phyloP scores from a whole-genome alignment of 768 basidiomycete species.

The Russula vinacea region DNA sequence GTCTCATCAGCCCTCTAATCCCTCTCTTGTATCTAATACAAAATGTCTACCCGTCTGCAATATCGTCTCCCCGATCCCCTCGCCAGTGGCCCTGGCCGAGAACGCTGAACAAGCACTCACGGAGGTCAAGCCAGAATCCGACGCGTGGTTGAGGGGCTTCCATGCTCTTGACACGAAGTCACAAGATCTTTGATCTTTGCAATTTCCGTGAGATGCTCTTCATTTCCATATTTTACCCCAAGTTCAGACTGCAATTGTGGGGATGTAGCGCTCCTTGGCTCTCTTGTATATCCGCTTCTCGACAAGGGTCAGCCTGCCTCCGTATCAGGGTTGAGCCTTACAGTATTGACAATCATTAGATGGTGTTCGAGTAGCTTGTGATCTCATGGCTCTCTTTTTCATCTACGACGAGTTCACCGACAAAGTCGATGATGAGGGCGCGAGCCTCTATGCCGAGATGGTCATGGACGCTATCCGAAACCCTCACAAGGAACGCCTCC shows the following conservation, averaged over 20 bases:
- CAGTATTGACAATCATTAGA: not conserved
- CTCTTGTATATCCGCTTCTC: conserved; percentile 8
- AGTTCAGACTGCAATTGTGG: not conserved
- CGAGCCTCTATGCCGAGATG: conserved; percentile 12
- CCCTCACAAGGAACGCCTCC: conserved; percentile 3
- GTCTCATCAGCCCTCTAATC: not conserved
- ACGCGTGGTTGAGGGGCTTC: conserved; percentile 41
- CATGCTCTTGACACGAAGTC: conserved; percentile 39
- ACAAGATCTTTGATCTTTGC: conserved; percentile 43
- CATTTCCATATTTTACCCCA: not conserved
- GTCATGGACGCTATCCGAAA: conserved; percentile 15
- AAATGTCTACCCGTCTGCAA: conserved; percentile 14
- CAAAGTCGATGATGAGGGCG: conserved; percentile 12
- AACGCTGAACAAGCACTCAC: conserved; percentile 39
- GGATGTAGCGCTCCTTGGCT: conserved; percentile 12
- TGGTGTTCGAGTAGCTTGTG: conserved; percentile 13
- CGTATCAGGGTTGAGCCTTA: too few species aligned
- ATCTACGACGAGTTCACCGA: conserved; percentile 22
- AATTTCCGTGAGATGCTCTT: conserved; percentile 33
- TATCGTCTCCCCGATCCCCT: conserved; percentile 41
- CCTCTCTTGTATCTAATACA: not conserved
- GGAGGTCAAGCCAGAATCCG: conserved; percentile 37
- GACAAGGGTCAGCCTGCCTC: conserved; percentile 10
- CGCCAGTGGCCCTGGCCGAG: conserved; percentile 46
- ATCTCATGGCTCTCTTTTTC: conserved; percentile 13